Base-by-base conservation (phyloP, 2,329 filamentous ascomycete genomes). In the Penicillium verrucosum region DNA sequence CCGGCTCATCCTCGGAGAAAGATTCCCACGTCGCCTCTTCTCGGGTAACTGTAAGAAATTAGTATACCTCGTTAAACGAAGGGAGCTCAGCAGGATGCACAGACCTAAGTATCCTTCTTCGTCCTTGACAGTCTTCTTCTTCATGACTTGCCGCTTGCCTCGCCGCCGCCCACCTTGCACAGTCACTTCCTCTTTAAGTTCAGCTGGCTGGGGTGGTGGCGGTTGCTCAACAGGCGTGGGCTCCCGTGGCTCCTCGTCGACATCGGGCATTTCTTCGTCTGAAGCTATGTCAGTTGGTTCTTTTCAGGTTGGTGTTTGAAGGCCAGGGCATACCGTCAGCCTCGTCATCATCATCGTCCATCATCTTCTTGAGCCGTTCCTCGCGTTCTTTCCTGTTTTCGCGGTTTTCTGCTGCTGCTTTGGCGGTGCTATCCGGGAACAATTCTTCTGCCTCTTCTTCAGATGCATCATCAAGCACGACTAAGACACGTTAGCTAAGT, bases 21-120 rank as follows among this genome's bases (percentile, higher is more conserved):
- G 89, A 93, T 72, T 97, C 92, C 92, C 92, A 97, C 0, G 82
- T 88, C 0, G 83, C 77, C 69, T 96, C 91, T 74, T 95, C 89
- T 63, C 88, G 88, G 2, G 92, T 96, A 32, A 96, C 92, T 94
- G 65, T 38, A 59, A 12, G 18, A n/a, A 16, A 43, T 66, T 44
- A 64, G 62, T 56, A 53, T 18, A 43, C 27, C 32, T 11, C 7
- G 27, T 21, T 34, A 12, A 40, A 37, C 18, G 8, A 34, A 42
- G 1, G n/a, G 37, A 23, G 10, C 41, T 27, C 11, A 36, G 16
- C 14, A 12, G n/a, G 47, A 47, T 12, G 11, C 23, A 7, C 27
- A 21, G 23, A 92, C 90, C 89, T 58, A 97, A 82, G 72, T 95
- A 97, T 6, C 92, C 92, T 62, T 96, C 88, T 48, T 92, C 90